phyloP scores from a whole-genome alignment of 441 rosid genomes.

The Adansonia grandidieri region DNA sequence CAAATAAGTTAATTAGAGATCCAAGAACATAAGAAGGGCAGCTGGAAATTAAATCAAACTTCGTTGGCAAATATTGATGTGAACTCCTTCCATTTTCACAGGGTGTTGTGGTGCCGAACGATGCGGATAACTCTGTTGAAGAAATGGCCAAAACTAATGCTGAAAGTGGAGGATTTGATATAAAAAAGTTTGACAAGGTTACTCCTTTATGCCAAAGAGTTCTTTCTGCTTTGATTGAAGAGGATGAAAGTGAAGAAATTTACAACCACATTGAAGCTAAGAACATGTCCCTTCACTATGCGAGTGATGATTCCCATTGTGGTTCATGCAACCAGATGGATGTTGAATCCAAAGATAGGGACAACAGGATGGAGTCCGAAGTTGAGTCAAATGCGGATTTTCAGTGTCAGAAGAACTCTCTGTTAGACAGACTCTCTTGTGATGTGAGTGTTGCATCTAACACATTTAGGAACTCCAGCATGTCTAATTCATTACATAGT shows the following conservation, averaged over 20 bases:
- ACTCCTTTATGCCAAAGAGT: constrained; percentile 85
- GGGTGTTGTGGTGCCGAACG: constrained; percentile 58
- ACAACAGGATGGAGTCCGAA: constrained; percentile 68
- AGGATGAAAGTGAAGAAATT: constrained; percentile 79
- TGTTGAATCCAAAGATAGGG: constrained; percentile 67
- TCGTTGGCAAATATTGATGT: constrained; percentile 19
- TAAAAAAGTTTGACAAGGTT: constrained; percentile 56
- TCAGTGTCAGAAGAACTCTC: constrained; percentile 61
- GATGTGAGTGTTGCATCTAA: constrained; percentile 64
- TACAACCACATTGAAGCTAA: constrained; percentile 56
- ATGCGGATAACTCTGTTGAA: constrained; percentile 47
- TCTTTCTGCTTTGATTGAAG: constrained; percentile 91
- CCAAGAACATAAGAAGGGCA: background rate
- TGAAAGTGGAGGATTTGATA: constrained; percentile 51
- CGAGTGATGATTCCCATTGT: constrained; percentile 83
- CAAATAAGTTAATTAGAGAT: constrained; percentile 12
- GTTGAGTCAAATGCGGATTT: constrained; percentile 66
- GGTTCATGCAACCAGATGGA: constrained; percentile 76
- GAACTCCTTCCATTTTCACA: constrained; percentile 35
- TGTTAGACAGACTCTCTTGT: constrained; percentile 59
- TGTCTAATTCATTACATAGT: constrained; percentile 61
- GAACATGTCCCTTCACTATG: constrained; percentile 67
- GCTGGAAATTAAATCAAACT: constrained; percentile 15
- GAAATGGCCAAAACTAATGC: constrained; percentile 46
- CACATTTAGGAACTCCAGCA: constrained; percentile 54